Percentiles rank a stretch among this genome's conserved stretches.
phyloP scores from a whole-genome alignment of 768 basidiomycete species.

The Auricularia heimuer region DNA sequence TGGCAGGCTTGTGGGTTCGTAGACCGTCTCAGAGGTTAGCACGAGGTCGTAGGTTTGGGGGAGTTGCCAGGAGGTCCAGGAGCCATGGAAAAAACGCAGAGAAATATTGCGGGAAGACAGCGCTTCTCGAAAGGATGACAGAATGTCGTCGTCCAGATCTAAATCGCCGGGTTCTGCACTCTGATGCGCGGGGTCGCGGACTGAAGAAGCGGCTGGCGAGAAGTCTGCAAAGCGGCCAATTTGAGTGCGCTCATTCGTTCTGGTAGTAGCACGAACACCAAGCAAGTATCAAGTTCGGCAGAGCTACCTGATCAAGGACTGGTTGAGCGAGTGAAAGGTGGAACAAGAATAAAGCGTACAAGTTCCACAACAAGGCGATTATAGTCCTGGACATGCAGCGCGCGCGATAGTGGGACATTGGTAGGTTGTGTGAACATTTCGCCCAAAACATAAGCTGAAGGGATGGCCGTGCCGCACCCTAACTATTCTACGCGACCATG shows the following conservation, averaged over 20 bases:
- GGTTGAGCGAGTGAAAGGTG: neutral
- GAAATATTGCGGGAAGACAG: conserved; percentile 43
- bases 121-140: conserved; percentile 52
- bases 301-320: conserved; percentile 29
- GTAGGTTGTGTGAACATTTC: conserved; percentile 37
- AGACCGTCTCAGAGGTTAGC: conserved; percentile 85
- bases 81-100: conserved; percentile 70
- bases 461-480: conserved; percentile 89
- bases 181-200: neutral
- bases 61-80: conserved; percentile 57
- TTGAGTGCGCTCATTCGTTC: neutral
- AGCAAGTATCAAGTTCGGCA: conserved; percentile 66
- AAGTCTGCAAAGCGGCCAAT: neutral
- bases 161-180: conserved; percentile 42
- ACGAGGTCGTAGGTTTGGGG: conserved; percentile 50
- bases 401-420: conserved; percentile 4
- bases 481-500: conserved; percentile 36
- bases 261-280: conserved; percentile 57
- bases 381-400: conserved; percentile 85
- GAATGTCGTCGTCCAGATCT: conserved; percentile 53
- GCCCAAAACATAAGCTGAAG: conserved; percentile 63
- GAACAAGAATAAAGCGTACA: conserved; percentile 21
- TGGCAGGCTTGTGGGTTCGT: neutral
- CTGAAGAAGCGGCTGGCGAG: neutral
- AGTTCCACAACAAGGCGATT: conserved; percentile 73